Evolutionary conservation across 1,284 basidiomycete species (phyloP), one percentile per base, ranked within the genome.

Genomic region (Gymnopus androsaceus): DNA sequence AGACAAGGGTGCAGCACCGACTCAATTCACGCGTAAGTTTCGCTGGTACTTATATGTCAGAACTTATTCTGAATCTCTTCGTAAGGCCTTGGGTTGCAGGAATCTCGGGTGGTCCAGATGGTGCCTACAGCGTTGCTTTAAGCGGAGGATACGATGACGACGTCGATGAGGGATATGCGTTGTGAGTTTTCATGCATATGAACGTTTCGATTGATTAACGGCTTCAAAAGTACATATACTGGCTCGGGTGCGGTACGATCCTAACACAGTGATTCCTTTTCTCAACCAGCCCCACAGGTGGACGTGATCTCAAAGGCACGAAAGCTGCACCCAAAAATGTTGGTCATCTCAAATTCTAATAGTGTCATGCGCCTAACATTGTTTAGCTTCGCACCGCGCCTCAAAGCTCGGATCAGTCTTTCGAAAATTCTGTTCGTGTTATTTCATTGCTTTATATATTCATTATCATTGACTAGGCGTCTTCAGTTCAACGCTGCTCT

Each of bases 91-190:
- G 82, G 77, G 92, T 94, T 1, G 87, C 80, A 25, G 92, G 92
- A 0, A 94, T 94, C 34, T 73, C 86, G 9, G 79, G 81, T 3
- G 83, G 85, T 3, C 71, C 72, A 1, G 59, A 84, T 1, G 92
- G 92, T 2, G 90, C 90, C 6, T 90, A 87, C 64, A 90, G 87
- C 48, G 79, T 94, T 8, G 90, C 87, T 2, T 77, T 94, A 6
- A 91, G 88, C 44, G 92, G 92, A 14, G 90, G 90, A 2, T 94
- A 94, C 62, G 88, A 90, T 37, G 92, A 94, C 57, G 92, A 94
- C 61, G 80, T 93, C 19, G 92, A 94, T 61, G 67, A 85, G 3
- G 92, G 92, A 51, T 84, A 91, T 57, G 86, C 77, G 3, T 92
- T 94, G 86, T 92, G 68, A 68, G 90, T 82, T 19, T 14, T 58